These are phyloP conservation scores for Pestalotiopsis sp. DNA, from an alignment of 2,329 filamentous ascomycete genomes.

Conservation along the genomic window DNA sequence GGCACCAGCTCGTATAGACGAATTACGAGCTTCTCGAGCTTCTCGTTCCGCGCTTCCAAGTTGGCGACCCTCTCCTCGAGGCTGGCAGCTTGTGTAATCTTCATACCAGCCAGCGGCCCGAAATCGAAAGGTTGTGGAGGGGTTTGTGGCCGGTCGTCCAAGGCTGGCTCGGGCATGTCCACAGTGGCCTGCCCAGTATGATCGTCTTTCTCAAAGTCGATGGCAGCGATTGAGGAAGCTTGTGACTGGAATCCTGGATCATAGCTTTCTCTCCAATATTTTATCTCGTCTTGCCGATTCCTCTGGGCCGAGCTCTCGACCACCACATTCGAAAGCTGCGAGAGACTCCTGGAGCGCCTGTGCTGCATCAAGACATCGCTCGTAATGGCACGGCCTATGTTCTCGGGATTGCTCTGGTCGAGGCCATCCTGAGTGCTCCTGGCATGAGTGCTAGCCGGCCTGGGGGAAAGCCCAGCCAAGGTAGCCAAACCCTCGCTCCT, in stretches of 20 bases:
- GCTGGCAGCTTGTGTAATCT: conserved; percentile 58
- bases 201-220: conserved; percentile 36
- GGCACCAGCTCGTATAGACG: conserved; percentile 52
- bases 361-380: conserved; percentile 53
- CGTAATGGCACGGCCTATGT: conserved; percentile 66
- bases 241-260: conserved; percentile 55
- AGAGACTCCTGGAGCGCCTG: conserved; percentile 63
- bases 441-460: conserved; percentile 63
- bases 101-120: conserved; percentile 54
- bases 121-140: conserved; percentile 59
- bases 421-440: conserved; percentile 44
- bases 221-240: conserved; percentile 41
- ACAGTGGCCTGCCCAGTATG: conserved; percentile 28
- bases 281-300: conserved; percentile 65
- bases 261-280: conserved; percentile 66
- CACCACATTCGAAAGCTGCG: conserved; percentile 45
- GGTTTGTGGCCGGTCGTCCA: conserved; percentile 36
- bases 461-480: conserved; percentile 59
- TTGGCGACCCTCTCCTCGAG: conserved; percentile 55
- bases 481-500: conserved; percentile 44
- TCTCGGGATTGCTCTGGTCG: conserved; percentile 47
- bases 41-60: conserved; percentile 55
- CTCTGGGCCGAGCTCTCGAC: conserved; percentile 39
- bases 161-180: conserved; percentile 35
- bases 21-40: conserved; percentile 55